Conservation (phyloP, 768 basidiomycete genomes). For the Leucocoprinus sp. region DNA sequence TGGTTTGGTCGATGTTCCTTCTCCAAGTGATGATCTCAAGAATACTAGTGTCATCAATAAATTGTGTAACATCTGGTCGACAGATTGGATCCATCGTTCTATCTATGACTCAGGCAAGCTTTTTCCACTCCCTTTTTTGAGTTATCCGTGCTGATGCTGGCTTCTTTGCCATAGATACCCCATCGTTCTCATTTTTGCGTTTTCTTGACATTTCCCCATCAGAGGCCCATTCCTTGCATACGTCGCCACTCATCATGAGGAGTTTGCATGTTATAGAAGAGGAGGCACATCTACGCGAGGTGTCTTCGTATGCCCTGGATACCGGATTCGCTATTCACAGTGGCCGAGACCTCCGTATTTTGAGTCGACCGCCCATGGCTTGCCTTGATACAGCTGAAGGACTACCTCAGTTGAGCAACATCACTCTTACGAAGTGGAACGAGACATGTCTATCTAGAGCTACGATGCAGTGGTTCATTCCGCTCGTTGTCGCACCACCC, state of each 20-base stretch:
- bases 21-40: slow-evolving; percentile 36
- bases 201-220: slow-evolving; percentile 54
- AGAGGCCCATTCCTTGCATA: slow-evolving; percentile 56
- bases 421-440: slow-evolving; percentile 55
- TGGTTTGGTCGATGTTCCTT: slow-evolving; percentile 60
- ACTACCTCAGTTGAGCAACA: slow-evolving; percentile 49
- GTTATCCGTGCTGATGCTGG: background rate
- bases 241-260: slow-evolving; percentile 51
- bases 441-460: slow-evolving; percentile 77
- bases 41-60: slow-evolving; percentile 51
- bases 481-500: slow-evolving; percentile 79
- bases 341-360: slow-evolving; percentile 28
- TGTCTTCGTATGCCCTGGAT: slow-evolving; percentile 34
- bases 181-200: slow-evolving; percentile 72
- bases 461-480: slow-evolving; percentile 77
- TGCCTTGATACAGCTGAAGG: slow-evolving; percentile 29
- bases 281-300: slow-evolving; percentile 32
- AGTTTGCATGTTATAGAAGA: slow-evolving; percentile 40
- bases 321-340: slow-evolving; percentile 38
- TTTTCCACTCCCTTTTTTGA: background rate
- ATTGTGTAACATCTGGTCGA: slow-evolving; percentile 86
- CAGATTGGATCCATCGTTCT: slow-evolving; percentile 71
- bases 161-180: slow-evolving; percentile 12
- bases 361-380: slow-evolving; percentile 20
- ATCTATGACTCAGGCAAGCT: slow-evolving; percentile 54